phyloP scores from a whole-genome alignment of 352 stramenopile species.

The Nannochloropsis limnetica region DNA sequence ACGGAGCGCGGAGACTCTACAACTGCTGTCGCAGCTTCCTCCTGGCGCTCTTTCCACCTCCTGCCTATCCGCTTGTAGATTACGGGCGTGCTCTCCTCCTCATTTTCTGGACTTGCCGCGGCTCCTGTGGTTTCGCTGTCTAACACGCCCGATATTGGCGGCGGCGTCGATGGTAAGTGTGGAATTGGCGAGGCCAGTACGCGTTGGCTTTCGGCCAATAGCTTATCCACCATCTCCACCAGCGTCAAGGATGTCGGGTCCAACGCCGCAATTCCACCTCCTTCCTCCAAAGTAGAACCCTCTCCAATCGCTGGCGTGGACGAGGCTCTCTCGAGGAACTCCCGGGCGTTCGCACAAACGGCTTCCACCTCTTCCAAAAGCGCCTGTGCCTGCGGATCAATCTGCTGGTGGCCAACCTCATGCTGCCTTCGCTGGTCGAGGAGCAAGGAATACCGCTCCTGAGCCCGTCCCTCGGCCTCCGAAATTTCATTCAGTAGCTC shows the following conservation, averaged over 20 bases:
- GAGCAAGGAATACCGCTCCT: neutral
- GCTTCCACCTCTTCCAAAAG: neutral
- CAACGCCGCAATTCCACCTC: neutral
- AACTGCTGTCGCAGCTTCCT: neutral
- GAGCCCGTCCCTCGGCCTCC: neutral
- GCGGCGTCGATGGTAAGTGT: neutral
- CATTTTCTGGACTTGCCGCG: neutral
- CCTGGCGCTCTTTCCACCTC: slow-evolving; percentile 7
- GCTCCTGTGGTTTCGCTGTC: neutral
- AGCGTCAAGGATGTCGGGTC: slow-evolving; percentile 12
- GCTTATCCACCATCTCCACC: neutral
- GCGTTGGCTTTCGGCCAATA: neutral
- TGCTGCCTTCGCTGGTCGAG: neutral
- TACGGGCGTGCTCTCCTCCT: neutral
- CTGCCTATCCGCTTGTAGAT: neutral
- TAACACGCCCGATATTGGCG: neutral
- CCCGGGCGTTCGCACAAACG: neutral
- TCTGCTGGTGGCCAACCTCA: neutral
- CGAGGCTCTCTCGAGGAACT: neutral
- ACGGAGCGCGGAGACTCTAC: neutral
- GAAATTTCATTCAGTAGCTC: neutral
- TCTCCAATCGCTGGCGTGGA: neutral
- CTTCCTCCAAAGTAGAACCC: neutral
- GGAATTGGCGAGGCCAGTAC: neutral
- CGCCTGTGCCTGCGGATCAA: neutral